Evolutionary conservation across 2,329 filamentous ascomycete species (phyloP).

Genomic region (Aspergillus persii): DNA sequence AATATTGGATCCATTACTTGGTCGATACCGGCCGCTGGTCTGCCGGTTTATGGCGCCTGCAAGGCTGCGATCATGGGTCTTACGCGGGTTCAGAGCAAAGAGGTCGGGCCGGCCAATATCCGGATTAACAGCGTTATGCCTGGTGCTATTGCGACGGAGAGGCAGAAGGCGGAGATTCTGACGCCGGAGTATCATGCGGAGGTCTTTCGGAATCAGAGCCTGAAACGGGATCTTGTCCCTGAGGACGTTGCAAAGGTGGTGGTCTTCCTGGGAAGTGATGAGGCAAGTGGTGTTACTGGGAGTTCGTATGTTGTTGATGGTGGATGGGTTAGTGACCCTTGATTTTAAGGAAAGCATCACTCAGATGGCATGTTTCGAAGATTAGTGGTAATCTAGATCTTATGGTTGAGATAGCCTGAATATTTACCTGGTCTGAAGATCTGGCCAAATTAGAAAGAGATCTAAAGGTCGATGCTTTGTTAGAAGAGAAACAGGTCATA

Average conservation of each 20-base stretch:
- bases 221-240: conserved; percentile 40
- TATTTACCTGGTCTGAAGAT: no score
- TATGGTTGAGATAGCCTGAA: no score
- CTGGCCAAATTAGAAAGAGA: no score
- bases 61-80: conserved; percentile 43
- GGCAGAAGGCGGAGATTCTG: conserved; percentile 45
- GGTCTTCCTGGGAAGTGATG: conserved; percentile 48
- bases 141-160: conserved; percentile 47
- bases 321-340: conserved; percentile 16
- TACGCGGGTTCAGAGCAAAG: conserved; percentile 38
- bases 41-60: conserved; percentile 38
- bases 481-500: no score
- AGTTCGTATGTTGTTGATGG: conserved; percentile 42
- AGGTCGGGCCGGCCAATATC: conserved; percentile 38
- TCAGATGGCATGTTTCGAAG: no score
- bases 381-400: no score
- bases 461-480: no score
- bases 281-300: conserved; percentile 48
- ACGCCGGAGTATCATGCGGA: conserved; percentile 39
- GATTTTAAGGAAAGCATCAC: background rate
- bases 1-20: conserved; percentile 44
- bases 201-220: conserved; percentile 42
- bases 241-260: conserved; percentile 49
- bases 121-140: conserved; percentile 53
- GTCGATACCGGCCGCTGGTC: conserved; percentile 33